phyloP scores from a whole-genome alignment of 208 protist genomes.

The Trypanosoma theileri region DNA sequence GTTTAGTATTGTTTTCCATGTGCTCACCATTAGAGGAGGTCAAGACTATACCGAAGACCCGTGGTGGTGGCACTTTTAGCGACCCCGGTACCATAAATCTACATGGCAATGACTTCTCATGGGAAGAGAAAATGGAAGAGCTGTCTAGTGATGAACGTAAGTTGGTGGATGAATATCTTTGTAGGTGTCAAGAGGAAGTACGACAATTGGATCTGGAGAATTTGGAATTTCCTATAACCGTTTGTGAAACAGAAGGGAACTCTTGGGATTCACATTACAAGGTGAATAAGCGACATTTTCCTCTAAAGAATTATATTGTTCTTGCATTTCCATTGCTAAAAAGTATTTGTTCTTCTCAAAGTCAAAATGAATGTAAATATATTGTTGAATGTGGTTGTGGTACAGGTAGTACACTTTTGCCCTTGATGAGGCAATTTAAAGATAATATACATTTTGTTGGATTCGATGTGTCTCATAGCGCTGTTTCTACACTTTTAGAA shows the following conservation, averaged over 20 bases:
- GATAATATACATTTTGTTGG: constrained; percentile 48
- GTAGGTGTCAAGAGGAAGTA: constrained; percentile 18
- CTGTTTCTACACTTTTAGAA: constrained; percentile 41
- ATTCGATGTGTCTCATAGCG: constrained; percentile 60
- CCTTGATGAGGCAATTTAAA: constrained; percentile 60
- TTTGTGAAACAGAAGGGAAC: neutral
- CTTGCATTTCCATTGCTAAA: constrained; percentile 68
- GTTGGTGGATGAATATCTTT: constrained; percentile 36
- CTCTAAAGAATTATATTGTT: constrained; percentile 80
- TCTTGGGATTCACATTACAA: constrained; percentile 62
- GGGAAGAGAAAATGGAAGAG: constrained; percentile 43
- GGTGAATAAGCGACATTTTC: constrained; percentile 64
- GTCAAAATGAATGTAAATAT: constrained; percentile 8
- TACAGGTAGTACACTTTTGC: constrained; percentile 72
- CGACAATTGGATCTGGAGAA: constrained; percentile 1
- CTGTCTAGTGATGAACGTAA: constrained; percentile 31
- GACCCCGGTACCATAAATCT: constrained; percentile 60
- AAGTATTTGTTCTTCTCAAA: constrained; percentile 25
- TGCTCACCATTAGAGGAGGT: neutral
- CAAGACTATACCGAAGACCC: constrained; percentile 23
- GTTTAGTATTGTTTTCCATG: no score
- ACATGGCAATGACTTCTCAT: constrained; percentile 72
- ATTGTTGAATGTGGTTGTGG: constrained; percentile 79
- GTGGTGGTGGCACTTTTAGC: constrained; percentile 45
- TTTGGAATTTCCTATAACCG: neutral